These are phyloP conservation scores for Ichthyophthirius multifiliis DNA, from an alignment of 169 alveolate species.

Conservation along the genomic window DNA sequence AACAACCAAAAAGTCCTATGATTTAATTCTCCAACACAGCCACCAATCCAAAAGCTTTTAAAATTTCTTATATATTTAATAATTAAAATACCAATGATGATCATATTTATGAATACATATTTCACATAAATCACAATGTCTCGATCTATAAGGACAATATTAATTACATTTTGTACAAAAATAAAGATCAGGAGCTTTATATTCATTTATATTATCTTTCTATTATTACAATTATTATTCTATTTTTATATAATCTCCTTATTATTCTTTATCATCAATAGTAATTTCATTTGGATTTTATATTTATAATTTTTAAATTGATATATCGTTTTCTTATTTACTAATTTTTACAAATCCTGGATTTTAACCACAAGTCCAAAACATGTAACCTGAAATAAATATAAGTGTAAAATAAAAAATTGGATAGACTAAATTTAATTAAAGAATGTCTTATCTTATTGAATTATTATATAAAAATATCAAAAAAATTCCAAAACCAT, in stretches of 20 bases:
- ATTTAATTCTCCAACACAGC: constrained; percentile 82
- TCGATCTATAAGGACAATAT: constrained; percentile 55
- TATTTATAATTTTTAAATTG: background rate
- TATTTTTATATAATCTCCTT: background rate
- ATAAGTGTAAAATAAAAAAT: background rate
- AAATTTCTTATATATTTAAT: background rate
- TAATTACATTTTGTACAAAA: constrained; percentile 30
- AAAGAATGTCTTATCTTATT: background rate
- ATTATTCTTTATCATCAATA: background rate
- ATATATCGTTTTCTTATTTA: background rate
- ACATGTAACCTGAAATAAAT: background rate
- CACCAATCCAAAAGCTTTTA: constrained; percentile 58
- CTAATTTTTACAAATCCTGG: constrained; percentile 42
- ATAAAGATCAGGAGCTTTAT: background rate
- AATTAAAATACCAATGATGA: constrained; percentile 39
- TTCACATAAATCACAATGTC: constrained; percentile 68
- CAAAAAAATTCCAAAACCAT: background rate
- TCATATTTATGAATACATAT: constrained; percentile 63
- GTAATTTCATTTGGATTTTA: background rate
- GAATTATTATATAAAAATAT: background rate
- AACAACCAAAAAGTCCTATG: constrained; percentile 70
- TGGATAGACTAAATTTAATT: background rate
- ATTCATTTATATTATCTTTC: background rate
- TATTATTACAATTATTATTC: background rate
- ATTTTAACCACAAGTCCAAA: constrained; percentile 22